Evolutionary conservation across 257 asterid genomes (phyloP).

Genomic region (Cinchona pubescens): DNA sequence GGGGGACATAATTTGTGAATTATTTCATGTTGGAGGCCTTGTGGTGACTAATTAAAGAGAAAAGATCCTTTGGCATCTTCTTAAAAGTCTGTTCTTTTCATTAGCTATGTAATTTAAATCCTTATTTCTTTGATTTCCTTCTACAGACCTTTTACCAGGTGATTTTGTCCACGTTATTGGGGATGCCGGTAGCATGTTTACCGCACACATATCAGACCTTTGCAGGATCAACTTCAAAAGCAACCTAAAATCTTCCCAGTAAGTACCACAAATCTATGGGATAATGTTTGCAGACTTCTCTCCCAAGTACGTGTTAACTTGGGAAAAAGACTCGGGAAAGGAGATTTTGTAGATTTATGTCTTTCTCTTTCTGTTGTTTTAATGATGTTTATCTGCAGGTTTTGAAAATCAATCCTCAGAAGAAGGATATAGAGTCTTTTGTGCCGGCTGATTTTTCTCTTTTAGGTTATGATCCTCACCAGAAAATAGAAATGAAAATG

Average conservation of each 20-base stretch:
- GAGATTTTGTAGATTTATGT: not conserved
- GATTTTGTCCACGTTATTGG: constrained; percentile 86
- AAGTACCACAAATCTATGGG: constrained; percentile 21
- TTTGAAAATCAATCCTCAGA: constrained; percentile 64
- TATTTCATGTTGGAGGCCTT: not conserved
- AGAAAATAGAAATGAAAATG: constrained; percentile 91
- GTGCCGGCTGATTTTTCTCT: constrained; percentile 73
- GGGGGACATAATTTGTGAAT: not conserved
- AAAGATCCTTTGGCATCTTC: not conserved
- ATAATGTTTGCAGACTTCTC: not conserved
- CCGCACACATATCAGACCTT: constrained; percentile 63
- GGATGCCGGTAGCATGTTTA: constrained; percentile 93
- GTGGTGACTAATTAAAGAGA: not conserved
- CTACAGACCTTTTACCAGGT: constrained; percentile 78
- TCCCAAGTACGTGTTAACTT: not conserved
- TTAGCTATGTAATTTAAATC: not conserved
- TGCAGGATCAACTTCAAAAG: constrained; percentile 84
- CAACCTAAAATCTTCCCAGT: constrained; percentile 92
- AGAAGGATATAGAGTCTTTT: constrained; percentile 74
- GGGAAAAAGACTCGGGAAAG: not conserved
- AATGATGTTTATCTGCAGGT: constrained; percentile 35
- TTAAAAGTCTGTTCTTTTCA: not conserved
- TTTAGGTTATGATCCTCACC: constrained; percentile 75
- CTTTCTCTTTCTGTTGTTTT: not conserved
- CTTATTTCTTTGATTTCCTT: constrained; percentile 1